Percentiles rank a stretch among this genome's conserved stretches.
These are phyloP conservation scores for Tieghemiomyces parasiticus DNA, from an alignment of 192 early-diverging fungal species.

Conservation along the genomic window DNA sequence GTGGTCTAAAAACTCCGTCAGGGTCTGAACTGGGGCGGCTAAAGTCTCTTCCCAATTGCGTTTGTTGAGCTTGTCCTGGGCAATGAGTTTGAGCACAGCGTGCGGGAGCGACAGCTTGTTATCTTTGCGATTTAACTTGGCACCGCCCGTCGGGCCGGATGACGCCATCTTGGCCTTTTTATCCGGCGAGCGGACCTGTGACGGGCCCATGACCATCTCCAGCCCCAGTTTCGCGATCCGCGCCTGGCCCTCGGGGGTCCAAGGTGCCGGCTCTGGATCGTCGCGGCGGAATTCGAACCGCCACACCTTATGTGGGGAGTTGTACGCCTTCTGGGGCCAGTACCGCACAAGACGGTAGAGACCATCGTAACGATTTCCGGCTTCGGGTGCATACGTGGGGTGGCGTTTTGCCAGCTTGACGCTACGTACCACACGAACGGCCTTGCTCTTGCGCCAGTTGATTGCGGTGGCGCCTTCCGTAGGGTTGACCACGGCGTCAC, in stretches of 20 bases:
- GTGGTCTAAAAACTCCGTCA: constrained; percentile 17
- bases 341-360: constrained; percentile 49
- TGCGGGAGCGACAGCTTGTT: constrained; percentile 12
- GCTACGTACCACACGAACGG: constrained; percentile 41
- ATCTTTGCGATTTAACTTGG: too few relatives aligned
- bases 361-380: constrained; percentile 49
- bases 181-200: neutral
- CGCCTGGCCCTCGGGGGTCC: constrained; percentile 36
- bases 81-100: constrained; percentile 18
- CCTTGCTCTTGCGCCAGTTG: constrained; percentile 34
- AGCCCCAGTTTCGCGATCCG: constrained; percentile 28
- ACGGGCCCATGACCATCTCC: constrained; percentile 14
- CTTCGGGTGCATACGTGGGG: constrained; percentile 30
- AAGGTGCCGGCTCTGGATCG: constrained; percentile 44
- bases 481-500: constrained; percentile 28
- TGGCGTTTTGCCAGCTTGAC: constrained; percentile 29
- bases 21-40: constrained; percentile 11
- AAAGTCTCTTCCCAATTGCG: constrained; percentile 20
- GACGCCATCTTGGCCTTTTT: neutral
- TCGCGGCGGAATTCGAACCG: constrained; percentile 44
- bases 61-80: constrained; percentile 20
- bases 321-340: constrained; percentile 33
- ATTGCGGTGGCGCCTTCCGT: constrained; percentile 24
- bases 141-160: neutral
- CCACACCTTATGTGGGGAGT: constrained; percentile 35